Evolutionary conservation across 139 green algal genomes (phyloP).

Genomic region (Haematococcus lacustris): DNA sequence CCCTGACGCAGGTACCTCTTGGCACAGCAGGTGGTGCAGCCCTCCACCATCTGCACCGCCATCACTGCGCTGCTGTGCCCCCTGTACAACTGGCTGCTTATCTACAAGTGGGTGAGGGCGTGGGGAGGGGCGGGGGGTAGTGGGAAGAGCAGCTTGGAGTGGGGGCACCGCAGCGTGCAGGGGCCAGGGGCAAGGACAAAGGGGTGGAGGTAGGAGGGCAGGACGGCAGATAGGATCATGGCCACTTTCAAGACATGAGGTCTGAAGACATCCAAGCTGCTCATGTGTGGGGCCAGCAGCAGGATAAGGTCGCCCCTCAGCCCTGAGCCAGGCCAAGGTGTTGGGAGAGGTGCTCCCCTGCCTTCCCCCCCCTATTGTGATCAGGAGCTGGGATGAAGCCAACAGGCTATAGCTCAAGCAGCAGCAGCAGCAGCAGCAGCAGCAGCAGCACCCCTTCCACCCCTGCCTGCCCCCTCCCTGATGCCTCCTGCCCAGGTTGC

Average conservation of each 20-base stretch:
- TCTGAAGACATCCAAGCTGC: neutral
- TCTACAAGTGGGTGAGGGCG: slow-evolving; percentile 27
- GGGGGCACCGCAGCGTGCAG: neutral
- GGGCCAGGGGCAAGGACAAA: neutral
- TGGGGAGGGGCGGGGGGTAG: neutral
- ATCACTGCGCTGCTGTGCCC: slow-evolving; percentile 25
- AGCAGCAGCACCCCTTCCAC: no score
- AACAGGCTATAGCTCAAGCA: neutral
- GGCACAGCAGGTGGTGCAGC: slow-evolving; percentile 47
- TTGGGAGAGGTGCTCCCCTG: no score
- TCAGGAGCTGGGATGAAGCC: neutral
- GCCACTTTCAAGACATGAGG: neutral
- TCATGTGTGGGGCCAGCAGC: neutral
- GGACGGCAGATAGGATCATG: neutral
- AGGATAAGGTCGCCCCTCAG: no score
- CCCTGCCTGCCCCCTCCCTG: no score
- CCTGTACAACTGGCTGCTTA: slow-evolving; percentile 36
- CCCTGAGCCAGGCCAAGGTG: no score
- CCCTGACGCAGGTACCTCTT: slow-evolving; percentile 47
- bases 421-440: neutral
- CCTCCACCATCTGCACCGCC: slow-evolving; percentile 31
- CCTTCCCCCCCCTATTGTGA: no score
- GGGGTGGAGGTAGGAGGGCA: neutral
- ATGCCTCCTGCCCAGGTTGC: no score
- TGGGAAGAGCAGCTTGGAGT: neutral